Conservation (phyloP, 2,329 filamentous ascomycete genomes). For the Neofusicoccum sp. region DNA sequence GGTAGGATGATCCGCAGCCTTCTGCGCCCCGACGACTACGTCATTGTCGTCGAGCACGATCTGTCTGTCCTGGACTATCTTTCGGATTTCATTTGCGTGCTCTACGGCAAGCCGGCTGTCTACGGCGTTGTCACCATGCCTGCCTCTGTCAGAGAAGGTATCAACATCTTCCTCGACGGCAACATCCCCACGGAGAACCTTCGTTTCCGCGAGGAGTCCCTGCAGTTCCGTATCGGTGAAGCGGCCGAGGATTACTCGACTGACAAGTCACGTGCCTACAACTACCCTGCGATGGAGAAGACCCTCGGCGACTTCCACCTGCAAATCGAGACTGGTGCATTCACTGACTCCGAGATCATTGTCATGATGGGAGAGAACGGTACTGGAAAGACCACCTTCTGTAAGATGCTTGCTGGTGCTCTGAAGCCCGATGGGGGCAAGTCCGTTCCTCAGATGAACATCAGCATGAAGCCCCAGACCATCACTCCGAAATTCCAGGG, state of each 20-base stretch:
- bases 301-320: slow-evolving; percentile 86
- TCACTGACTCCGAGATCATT: slow-evolving; percentile 97
- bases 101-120: slow-evolving; percentile 91
- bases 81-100: slow-evolving; percentile 95
- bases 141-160: slow-evolving; percentile 94
- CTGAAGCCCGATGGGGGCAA: slow-evolving; percentile 81
- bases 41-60: slow-evolving; percentile 99
- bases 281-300: slow-evolving; percentile 89
- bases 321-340: slow-evolving; percentile 74
- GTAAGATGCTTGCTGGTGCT: slow-evolving; percentile 88
- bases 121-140: slow-evolving; percentile 98
- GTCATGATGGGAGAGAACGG: slow-evolving; percentile 99
- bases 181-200: slow-evolving; percentile 98
- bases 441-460: slow-evolving; percentile 88
- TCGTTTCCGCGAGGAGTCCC: slow-evolving; percentile 94
- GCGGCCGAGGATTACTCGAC: slow-evolving; percentile 82
- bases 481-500: slow-evolving; percentile 98
- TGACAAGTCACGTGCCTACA: slow-evolving; percentile 81
- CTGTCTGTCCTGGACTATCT: slow-evolving; percentile 97
- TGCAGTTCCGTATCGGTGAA: slow-evolving; percentile 93
- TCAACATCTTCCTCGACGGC: slow-evolving; percentile 98
- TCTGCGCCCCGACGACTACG: slow-evolving; percentile 84
- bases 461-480: slow-evolving; percentile 99
- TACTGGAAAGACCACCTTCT: slow-evolving; percentile 99
- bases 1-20: slow-evolving; percentile 90